phyloP scores from a whole-genome alignment of 768 basidiomycete species.

The Leccinum broughii region DNA sequence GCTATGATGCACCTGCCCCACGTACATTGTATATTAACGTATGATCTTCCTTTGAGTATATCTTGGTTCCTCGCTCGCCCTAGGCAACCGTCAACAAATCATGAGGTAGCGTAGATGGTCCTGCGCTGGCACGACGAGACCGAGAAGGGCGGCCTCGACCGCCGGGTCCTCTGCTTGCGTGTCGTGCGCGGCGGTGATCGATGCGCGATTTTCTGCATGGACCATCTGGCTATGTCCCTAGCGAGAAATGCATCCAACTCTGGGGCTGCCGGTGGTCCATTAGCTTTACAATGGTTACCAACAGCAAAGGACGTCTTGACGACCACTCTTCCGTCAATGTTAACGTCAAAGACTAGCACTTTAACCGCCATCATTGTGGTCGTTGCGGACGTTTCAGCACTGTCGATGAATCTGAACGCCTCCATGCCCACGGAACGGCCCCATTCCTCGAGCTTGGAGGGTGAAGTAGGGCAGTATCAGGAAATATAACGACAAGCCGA shows the following conservation, averaged over 20 bases:
- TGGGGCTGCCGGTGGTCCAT: conserved; percentile 42
- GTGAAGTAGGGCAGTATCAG: neutral
- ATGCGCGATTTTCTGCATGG: conserved; percentile 39
- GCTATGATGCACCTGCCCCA: too few relatives aligned
- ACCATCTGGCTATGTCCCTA: conserved; percentile 57
- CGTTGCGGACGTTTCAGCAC: conserved; percentile 42
- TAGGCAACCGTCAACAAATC: conserved; percentile 54
- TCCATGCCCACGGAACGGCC: too few relatives aligned
- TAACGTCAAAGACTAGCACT: conserved; percentile 77
- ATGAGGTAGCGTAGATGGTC: conserved; percentile 68
- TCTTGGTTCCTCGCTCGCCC: conserved; percentile 50
- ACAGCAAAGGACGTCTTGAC: conserved; percentile 78
- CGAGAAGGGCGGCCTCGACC: conserved; percentile 50
- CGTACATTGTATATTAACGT: too few relatives aligned
- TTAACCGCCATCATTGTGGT: conserved; percentile 73
- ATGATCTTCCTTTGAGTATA: too few relatives aligned
- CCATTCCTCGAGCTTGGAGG: too few relatives aligned
- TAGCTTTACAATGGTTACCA: conserved; percentile 40
- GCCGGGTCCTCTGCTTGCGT: conserved; percentile 49
- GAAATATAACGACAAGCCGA: conserved; percentile 24
- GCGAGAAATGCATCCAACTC: conserved; percentile 63
- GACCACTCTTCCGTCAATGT: conserved; percentile 48
- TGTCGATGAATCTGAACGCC: conserved; percentile 51
- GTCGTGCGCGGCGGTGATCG: conserved; percentile 14
- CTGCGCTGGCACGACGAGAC: conserved; percentile 40